Evolutionary conservation across 306 rosid genomes (phyloP), one percentile per base, ranked within the genome.

Genomic region (Hippophae rhamnoides): DNA sequence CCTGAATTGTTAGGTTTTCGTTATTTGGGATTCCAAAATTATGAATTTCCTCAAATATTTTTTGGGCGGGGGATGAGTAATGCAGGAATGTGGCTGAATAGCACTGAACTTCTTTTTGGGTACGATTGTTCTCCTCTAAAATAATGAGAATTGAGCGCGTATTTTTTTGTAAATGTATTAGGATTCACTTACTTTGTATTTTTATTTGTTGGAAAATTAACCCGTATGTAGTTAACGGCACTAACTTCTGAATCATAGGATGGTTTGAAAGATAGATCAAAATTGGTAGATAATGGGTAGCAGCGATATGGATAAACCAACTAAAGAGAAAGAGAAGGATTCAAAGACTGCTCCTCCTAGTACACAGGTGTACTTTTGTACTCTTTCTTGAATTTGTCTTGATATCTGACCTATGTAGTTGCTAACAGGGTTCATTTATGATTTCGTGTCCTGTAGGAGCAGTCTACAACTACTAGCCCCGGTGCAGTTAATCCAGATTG

Each of bases 401-500:
- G 65, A 52, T 11, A 41, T 56, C n/a, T 47, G 40, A 12, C 3
- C 3, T 54, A 7, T 43, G 57, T 41, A 64, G 65, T 31, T 50
- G 48, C 57, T 44, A 55, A 68, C 11, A 11, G 6, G 66, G 38
- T 61, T 67, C 41, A 63, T 50, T 41, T 61, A 64, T 62, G 56
- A 43, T 11, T 49, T 50, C 41, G 9, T 58, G 66, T 13, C 6
- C 26, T 54, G 27, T 89, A 92, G 98, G 98, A 92, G 69, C 96
- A 87, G 65, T 58, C 93, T 75, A 72, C 90, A 0, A 74, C 94
- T 47, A 72, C 93, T 9, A 63, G 72, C 52, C 26, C 88, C 18
- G 89, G 89, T 61, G 46, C 87, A 43, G 74, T 82, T 68, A 90
- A 90, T 81, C 94, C 97, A 63, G 97, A 90, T 48, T 90, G 97